Conservation (phyloP, 805 yeast genomes). For the Candida hungchunana region DNA sequence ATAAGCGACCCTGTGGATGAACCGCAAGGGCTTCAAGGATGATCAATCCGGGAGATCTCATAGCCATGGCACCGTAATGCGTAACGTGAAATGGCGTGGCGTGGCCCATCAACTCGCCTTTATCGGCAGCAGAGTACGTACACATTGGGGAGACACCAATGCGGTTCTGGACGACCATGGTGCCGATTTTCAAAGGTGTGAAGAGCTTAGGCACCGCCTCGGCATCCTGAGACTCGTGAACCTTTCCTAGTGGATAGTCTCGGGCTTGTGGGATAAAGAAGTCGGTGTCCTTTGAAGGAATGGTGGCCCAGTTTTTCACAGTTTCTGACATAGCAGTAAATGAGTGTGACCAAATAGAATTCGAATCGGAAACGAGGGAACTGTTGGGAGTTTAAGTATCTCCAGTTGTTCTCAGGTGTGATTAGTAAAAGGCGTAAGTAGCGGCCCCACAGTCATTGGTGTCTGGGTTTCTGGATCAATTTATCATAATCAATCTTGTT, state of each 20-base stretch:
- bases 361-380: too few relatives aligned
- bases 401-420: too few relatives aligned
- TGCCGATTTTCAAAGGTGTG: slow-evolving; percentile 19
- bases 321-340: too few relatives aligned
- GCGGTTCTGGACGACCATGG: slow-evolving; percentile 38
- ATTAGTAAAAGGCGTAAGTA: too few relatives aligned
- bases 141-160: slow-evolving; percentile 57
- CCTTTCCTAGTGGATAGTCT: slow-evolving; percentile 11
- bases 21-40: slow-evolving; percentile 45
- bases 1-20: slow-evolving; percentile 35
- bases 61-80: slow-evolving; percentile 45
- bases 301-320: slow-evolving; percentile 7
- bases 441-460: too few relatives aligned
- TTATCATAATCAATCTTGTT: too few relatives aligned
- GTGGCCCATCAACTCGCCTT: slow-evolving; percentile 30
- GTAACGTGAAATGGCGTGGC: slow-evolving; percentile 44
- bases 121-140: slow-evolving; percentile 38
- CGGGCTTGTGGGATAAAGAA: slow-evolving; percentile 12
- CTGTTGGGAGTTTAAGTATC: too few relatives aligned
- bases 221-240: slow-evolving; percentile 9
- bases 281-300: slow-evolving; percentile 1
- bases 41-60: slow-evolving; percentile 46
- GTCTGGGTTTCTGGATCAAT: too few relatives aligned
- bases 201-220: slow-evolving; percentile 19
- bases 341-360: too few relatives aligned